phyloP scores from a whole-genome alignment of 2,329 filamentous ascomycete species.

The Aureobasidium sp. region DNA sequence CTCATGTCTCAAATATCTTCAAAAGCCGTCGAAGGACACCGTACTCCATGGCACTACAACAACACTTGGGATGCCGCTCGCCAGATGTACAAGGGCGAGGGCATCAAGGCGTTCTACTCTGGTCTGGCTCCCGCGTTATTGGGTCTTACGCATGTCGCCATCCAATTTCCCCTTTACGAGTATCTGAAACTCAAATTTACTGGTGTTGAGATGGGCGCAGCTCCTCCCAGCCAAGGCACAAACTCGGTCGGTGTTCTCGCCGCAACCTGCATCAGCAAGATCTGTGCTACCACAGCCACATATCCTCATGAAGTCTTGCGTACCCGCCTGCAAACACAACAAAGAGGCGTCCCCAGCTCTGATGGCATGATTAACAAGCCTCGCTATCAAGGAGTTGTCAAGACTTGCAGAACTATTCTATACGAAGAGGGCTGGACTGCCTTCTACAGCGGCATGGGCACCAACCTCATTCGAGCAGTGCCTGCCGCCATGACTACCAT shows the following conservation, averaged over 20 bases:
- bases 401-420: conserved; percentile 77
- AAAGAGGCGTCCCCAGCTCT: conserved; percentile 47
- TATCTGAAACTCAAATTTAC: conserved; percentile 87
- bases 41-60: conserved; percentile 82
- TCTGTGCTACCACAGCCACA: conserved; percentile 87
- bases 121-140: conserved; percentile 87
- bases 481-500: conserved; percentile 96
- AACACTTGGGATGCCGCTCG: conserved; percentile 84
- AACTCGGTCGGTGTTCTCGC: conserved; percentile 75
- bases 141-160: conserved; percentile 88
- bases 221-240: conserved; percentile 36
- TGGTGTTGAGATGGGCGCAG: conserved; percentile 76
- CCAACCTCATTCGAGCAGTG: conserved; percentile 93
- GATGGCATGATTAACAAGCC: conserved; percentile 49
- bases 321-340: conserved; percentile 88
- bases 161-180: conserved; percentile 95
- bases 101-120: conserved; percentile 86
- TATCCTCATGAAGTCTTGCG: conserved; percentile 97
- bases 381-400: conserved; percentile 69
- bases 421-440: conserved; percentile 90
- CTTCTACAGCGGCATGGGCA: conserved; percentile 95
- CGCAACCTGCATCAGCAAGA: conserved; percentile 88
- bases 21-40: conserved; percentile 46
- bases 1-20: conserved; percentile 85
- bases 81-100: conserved; percentile 93